These are phyloP conservation scores for Teunomyces panamensis DNA, from an alignment of 805 yeast genomes.

Conservation along the genomic window DNA sequence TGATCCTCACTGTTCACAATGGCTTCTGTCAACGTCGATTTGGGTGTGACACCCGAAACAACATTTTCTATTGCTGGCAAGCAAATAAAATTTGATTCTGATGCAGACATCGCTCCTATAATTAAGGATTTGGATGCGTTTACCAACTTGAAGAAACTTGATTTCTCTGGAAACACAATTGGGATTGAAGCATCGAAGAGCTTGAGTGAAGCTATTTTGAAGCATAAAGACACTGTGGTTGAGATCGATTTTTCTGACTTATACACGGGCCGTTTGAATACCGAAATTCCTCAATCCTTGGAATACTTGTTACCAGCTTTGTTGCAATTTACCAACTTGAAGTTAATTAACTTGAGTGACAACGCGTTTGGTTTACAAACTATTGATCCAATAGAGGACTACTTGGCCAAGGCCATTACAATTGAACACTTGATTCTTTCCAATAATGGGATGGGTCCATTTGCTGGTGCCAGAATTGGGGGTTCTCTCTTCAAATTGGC, in stretches of 20 bases:
- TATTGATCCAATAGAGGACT: slow-evolving; percentile 81
- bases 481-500: slow-evolving; percentile 75
- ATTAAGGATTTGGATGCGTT: slow-evolving; percentile 50
- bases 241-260: slow-evolving; percentile 87
- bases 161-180: slow-evolving; percentile 89
- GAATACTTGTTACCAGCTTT: slow-evolving; percentile 70
- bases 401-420: slow-evolving; percentile 70
- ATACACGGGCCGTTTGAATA: slow-evolving; percentile 91
- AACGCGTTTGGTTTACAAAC: slow-evolving; percentile 97
- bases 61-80: slow-evolving; percentile 67
- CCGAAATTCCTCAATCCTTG: slow-evolving; percentile 88
- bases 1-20: slow-evolving; percentile 8
- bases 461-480: slow-evolving; percentile 94
- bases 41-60: slow-evolving; percentile 41
- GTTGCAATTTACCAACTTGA: slow-evolving; percentile 62
- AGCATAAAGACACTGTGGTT: slow-evolving; percentile 45
- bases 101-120: slow-evolving; percentile 70
- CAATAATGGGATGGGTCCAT: slow-evolving; percentile 98
- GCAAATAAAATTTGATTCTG: slow-evolving; percentile 71
- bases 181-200: slow-evolving; percentile 85
- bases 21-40: slow-evolving; percentile 23
- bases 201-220: slow-evolving; percentile 55
- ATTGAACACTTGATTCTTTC: slow-evolving; percentile 84
- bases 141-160: slow-evolving; percentile 51
- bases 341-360: slow-evolving; percentile 80